Evolutionary conservation across 768 basidiomycete genomes (phyloP), one percentile per base, ranked within the genome.

Genomic region (Hericium rajendrae): DNA sequence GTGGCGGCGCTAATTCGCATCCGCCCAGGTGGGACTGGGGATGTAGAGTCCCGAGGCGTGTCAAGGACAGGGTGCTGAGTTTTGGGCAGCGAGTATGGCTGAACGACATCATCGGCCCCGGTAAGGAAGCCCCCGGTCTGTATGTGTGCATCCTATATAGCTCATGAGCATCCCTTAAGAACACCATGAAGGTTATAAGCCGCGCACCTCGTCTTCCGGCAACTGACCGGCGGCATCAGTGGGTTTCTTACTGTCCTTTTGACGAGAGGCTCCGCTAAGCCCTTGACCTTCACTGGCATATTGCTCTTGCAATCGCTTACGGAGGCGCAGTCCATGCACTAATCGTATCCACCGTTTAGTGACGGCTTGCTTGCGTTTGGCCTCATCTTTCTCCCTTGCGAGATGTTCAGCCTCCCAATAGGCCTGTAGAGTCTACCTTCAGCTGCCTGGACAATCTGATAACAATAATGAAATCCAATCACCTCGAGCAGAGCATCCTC

Each of bases 331-430:
- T 3, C 94, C 97, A 32, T 90, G 88, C 24, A 99, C 78, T 43
- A 99, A 80, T 57, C 86, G 84, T 54, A 76, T 80, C 95, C 95
- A 99, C 20, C 86, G 83, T 69, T 93, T 94, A 61, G 95, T 71
- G 0, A 84, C 86, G 38, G 84, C 81, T 53, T 92, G 92, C 62
- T 88, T 80, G 57, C 78, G 80, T 71, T 92, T 94, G 10, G 73
- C 74, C 22, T 80, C 79, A 49, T 87, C 87, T 64, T 84, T 91
- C 69, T 90, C 85, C 57, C 86, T 83, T 4, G 85, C 86, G 24
- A 83, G 80, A 60, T 84, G 82, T 65, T 91, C 88, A 11, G 86
- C 81, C 69, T 87, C 88, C 80, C 82, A 83, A 64, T 86, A 97
- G 1, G 93, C 94, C 93, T 97, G 60, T 28, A 20, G 1, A 12